Percentiles rank a stretch among this genome's conserved stretches.
Conservation (phyloP, 306 rosid species). For the Neltuma alba region DNA sequence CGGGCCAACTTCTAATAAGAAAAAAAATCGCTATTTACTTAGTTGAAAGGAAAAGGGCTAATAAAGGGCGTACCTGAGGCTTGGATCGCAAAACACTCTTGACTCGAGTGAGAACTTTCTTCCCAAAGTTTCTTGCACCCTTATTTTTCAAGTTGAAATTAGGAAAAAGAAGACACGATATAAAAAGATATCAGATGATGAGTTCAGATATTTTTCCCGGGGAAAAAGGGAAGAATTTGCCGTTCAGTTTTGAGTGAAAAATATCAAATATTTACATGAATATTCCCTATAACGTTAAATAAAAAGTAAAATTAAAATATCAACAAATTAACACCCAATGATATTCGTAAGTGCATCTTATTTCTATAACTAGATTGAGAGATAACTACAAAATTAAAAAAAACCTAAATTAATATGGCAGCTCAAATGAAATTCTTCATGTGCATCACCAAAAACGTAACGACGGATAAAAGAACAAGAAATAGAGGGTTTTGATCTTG, state of each 20-base stretch:
- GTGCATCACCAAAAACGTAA: no score
- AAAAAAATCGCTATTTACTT: not conserved
- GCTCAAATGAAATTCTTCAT: not conserved
- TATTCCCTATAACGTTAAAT: no score
- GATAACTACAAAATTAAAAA: no score
- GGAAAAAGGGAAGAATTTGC: no score
- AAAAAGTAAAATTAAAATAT: no score
- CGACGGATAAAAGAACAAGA: not conserved
- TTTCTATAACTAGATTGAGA: no score
- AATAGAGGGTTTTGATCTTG: conserved; percentile 10
- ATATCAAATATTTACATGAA: not conserved
- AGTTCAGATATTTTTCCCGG: conserved; percentile 5
- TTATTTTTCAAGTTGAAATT: conserved; percentile 29
- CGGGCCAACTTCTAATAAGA: not conserved
- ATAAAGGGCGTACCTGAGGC: conserved; percentile 53
- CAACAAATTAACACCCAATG: no score
- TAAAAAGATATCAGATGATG: not conserved
- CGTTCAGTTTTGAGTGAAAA: not conserved
- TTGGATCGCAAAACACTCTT: conserved; percentile 51
- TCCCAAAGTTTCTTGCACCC: conserved; percentile 48
- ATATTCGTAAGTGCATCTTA: no score
- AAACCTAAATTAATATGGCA: no score
- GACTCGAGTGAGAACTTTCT: conserved; percentile 47
- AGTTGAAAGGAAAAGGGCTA: not conserved
- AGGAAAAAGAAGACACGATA: not conserved